Conservation (phyloP, 2,329 filamentous ascomycete species). For the Xylaria polymorpha region DNA sequence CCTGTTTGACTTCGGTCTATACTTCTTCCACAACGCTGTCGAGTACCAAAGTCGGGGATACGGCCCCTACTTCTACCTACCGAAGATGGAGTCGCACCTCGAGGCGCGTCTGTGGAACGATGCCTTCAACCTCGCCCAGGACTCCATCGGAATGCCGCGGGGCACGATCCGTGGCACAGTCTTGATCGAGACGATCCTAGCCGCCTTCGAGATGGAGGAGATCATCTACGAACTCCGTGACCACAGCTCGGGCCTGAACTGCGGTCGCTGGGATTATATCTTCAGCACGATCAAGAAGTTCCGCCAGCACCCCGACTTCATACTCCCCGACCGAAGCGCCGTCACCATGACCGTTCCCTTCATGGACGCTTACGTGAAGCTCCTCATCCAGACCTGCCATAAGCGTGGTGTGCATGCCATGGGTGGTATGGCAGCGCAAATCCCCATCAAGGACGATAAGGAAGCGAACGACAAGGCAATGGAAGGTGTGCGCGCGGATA, state of each 20-base stretch:
- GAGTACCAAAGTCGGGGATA: constrained; percentile 85
- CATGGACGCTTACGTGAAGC: constrained; percentile 97
- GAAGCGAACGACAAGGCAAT: constrained; percentile 93
- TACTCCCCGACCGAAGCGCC: constrained; percentile 88
- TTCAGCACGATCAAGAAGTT: constrained; percentile 99
- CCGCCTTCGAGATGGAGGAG: constrained; percentile 99
- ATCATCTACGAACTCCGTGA: constrained; percentile 99
- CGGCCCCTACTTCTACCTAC: constrained; percentile 97
- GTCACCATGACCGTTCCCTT: constrained; percentile 99
- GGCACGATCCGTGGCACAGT: constrained; percentile 96
- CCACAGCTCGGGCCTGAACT: constrained; percentile 96
- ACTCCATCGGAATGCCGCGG: constrained; percentile 87
- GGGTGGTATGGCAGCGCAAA: constrained; percentile 98
- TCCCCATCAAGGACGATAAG: constrained; percentile 96
- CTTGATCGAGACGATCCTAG: constrained; percentile 96
- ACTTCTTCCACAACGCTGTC: constrained; percentile 98
- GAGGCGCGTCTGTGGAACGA: constrained; percentile 99
- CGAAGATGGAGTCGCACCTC: constrained; percentile 98
- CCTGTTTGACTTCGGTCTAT: constrained; percentile 97
- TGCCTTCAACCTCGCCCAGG: constrained; percentile 94
- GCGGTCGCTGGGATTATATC: constrained; percentile 99
- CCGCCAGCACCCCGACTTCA: constrained; percentile 91
- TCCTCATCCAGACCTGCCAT: constrained; percentile 98
- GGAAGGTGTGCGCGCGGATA: constrained; percentile 92
- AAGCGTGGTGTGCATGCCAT: constrained; percentile 97